Evolutionary conservation across 768 basidiomycete species (phyloP).

Genomic region (Lentinula aciculospora): DNA sequence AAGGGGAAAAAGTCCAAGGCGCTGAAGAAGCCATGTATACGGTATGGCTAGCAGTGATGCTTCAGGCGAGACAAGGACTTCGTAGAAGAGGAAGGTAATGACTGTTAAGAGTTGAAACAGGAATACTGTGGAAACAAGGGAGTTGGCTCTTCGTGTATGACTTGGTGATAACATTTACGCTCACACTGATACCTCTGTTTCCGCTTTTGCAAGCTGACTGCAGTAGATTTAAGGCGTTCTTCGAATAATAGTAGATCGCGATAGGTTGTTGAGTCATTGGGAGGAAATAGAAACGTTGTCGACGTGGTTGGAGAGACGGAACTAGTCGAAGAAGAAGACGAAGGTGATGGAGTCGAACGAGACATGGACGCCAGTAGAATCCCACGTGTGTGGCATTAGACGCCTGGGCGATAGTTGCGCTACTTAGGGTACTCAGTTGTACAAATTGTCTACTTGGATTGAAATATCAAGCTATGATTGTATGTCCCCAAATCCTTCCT

Average conservation of each 20-base stretch:
- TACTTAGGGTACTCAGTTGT: too few species aligned
- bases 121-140: slow-evolving; percentile 50
- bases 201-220: slow-evolving; percentile 69
- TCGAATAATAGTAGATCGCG: slow-evolving; percentile 90
- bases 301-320: slow-evolving; percentile 24
- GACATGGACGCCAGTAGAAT: neutral
- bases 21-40: slow-evolving; percentile 45
- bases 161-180: slow-evolving; percentile 23
- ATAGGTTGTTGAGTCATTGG: slow-evolving; percentile 75
- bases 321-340: neutral
- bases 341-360: neutral
- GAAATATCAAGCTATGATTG: too few species aligned
- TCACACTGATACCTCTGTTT: slow-evolving; percentile 81
- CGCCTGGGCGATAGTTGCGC: too few species aligned
- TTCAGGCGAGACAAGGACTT: slow-evolving; percentile 62
- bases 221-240: slow-evolving; percentile 93
- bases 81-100: slow-evolving; percentile 68
- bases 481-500: too few species aligned
- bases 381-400: neutral
- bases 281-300: slow-evolving; percentile 38
- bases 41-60: slow-evolving; percentile 63
- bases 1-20: slow-evolving; percentile 35
- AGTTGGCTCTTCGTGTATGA: slow-evolving; percentile 11
- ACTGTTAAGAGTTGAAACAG: slow-evolving; percentile 60
- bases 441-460: too few species aligned